A percentile compares a stretch with the other conserved stretches of the same genome.
phyloP scores from a whole-genome alignment of 495 filamentous ascomycete genomes.

The Pseudoneurospora amorphoporcata region DNA sequence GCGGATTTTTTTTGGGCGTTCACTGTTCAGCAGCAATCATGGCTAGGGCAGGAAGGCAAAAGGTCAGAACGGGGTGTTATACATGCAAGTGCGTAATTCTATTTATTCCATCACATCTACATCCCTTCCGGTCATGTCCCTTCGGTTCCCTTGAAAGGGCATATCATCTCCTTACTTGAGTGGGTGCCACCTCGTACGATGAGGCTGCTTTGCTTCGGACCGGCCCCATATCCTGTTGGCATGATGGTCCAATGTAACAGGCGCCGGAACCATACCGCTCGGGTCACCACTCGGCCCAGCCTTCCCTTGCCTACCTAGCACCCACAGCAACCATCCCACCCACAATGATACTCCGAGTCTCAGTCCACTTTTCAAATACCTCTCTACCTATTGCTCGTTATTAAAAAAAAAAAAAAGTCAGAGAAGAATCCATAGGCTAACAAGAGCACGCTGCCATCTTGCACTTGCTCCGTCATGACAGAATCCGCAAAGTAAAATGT shows the following conservation, averaged over 20 bases:
- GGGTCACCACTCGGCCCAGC: background rate
- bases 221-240: background rate
- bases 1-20: background rate
- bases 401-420: background rate
- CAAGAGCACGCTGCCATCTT: background rate
- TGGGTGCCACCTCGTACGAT: background rate
- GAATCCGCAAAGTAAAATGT: constrained; percentile 28
- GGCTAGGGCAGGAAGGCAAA: constrained; percentile 28
- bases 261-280: background rate
- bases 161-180: background rate
- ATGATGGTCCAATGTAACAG: background rate
- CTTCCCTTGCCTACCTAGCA: background rate
- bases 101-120: background rate
- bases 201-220: constrained; percentile 6
- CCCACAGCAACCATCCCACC: background rate
- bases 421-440: background rate
- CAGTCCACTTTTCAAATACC: background rate
- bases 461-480: background rate
- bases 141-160: background rate
- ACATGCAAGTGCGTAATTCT: constrained; percentile 29
- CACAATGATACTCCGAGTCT: background rate
- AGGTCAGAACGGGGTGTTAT: constrained; percentile 26
- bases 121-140: background rate
- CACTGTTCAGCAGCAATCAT: constrained; percentile 8
- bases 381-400: background rate